A percentile compares a stretch with the other conserved stretches of the same genome.
Conservation (phyloP, 73 alveolate genomes). For the Paramecium octaurelia region DNA sequence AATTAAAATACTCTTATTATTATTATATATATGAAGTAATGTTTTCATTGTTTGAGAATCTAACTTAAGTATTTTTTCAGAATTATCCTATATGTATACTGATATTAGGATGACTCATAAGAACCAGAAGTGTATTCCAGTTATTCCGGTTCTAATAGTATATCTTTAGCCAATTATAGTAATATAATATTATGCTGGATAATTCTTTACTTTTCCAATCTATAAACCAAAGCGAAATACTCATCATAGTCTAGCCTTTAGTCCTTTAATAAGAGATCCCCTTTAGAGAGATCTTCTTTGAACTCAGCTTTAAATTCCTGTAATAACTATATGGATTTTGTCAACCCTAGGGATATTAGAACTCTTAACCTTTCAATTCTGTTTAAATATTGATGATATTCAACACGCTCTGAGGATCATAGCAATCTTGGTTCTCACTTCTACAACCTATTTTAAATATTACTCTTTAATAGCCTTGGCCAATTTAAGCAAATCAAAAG, state of each 20-base stretch:
- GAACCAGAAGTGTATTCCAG: not conserved
- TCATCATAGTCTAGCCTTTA: not conserved
- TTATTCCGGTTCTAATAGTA: not conserved
- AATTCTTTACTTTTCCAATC: conserved; percentile 20
- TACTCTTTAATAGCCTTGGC: not conserved
- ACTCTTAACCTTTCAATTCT: not conserved
- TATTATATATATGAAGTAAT: not conserved
- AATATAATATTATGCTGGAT: not conserved
- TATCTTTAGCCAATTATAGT: not conserved
- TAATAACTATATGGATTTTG: not conserved
- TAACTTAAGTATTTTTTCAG: not conserved
- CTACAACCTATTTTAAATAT: not conserved
- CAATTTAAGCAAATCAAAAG: not conserved
- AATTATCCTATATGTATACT: not conserved
- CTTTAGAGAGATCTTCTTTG: not conserved
- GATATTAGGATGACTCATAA: not conserved
- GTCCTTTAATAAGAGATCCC: not conserved
- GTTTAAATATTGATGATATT: not conserved
- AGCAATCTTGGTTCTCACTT: not conserved
- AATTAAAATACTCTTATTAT: not conserved
- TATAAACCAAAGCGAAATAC: not conserved
- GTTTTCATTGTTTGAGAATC: not conserved
- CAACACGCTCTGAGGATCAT: not conserved
- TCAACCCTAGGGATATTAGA: not conserved
- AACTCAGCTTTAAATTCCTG: not conserved